Conservation (phyloP, 345 rosid species). For the Turritis glabra region DNA sequence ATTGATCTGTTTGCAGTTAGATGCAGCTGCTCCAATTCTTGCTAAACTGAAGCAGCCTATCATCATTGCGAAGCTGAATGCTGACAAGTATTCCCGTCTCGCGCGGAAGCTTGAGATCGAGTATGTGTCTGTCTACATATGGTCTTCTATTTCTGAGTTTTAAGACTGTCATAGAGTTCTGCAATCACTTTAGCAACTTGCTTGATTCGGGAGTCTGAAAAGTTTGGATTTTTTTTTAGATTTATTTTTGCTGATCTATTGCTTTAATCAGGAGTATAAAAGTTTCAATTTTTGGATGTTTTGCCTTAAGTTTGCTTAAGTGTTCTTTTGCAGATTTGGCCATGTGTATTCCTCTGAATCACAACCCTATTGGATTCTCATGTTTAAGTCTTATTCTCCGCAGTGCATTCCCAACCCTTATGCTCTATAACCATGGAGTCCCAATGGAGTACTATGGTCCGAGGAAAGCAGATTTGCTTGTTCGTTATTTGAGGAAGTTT, state of each 20-base stretch:
- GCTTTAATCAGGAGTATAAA: neutral
- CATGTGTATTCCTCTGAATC: too few relatives aligned
- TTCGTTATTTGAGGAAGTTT: constrained; percentile 81
- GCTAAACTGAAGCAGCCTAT: constrained; percentile 73
- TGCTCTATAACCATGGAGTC: constrained; percentile 79
- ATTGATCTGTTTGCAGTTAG: constrained; percentile 58
- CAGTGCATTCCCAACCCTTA: constrained; percentile 88
- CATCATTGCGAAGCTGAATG: constrained; percentile 79
- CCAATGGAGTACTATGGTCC: constrained; percentile 87
- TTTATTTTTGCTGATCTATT: neutral
- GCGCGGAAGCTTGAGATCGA: constrained; percentile 75
- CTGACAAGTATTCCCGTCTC: constrained; percentile 70
- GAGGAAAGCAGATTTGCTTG: constrained; percentile 78
- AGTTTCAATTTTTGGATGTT: neutral
- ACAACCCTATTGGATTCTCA: neutral
- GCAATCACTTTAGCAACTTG: neutral
- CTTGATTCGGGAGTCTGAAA: neutral
- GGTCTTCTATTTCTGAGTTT: neutral
- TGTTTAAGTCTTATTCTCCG: neutral
- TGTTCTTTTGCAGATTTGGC: neutral
- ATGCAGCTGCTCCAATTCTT: constrained; percentile 84
- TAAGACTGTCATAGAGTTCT: neutral
- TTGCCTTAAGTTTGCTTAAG: neutral
- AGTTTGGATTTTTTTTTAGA: neutral
- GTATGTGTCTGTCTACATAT: constrained; percentile 44